Evolutionary conservation across 192 early-diverging fungal genomes (phyloP), one percentile per base, ranked within the genome.

Genomic region (Coemansia javaensis): DNA sequence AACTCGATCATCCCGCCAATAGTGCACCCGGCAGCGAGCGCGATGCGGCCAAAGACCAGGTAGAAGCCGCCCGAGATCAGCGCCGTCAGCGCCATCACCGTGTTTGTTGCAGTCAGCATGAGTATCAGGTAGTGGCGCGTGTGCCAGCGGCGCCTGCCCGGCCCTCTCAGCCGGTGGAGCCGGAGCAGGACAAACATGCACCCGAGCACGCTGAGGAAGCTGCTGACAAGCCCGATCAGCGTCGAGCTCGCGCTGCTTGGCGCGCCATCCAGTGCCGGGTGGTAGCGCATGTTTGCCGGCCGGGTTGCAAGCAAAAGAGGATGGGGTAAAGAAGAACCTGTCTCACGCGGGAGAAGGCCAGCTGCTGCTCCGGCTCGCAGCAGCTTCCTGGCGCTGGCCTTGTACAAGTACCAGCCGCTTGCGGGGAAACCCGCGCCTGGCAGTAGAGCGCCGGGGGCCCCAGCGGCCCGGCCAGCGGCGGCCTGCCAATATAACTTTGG

Each of bases 201-300:
- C 15, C 61, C 68, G 1, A 47, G 17, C 3, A 47, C n/a, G 41
- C 68, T 72, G 7, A 52, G 30, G 2, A 55, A 30, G 31, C 68
- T 59, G 47, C 56, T 44, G 3, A 42, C 25, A 9, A 72, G 21
- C 7, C 52, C 44, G 11, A 64, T 41, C 1, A 59, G 21, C 2
- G 51, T 64, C 4, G 68, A 72, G 22, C 61, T 59, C 3, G 56
- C 61, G 52, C 68, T 72, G 48, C 68, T 72, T 6, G 68, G 68
- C 3, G 68, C 68, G 11, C 60, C 56, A 22, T 72, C 68, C 1
- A 72, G 56, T 16, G 57, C 43, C 9, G 56, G 44, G 24, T 58
- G 56, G 35, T 72, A 72, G 28, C 32, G 46, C 66, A 69, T 68
- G 31, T 6, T 21, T 34, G 28, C 6, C n/a, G n/a, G n/a, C n/a